Base-by-base conservation (phyloP, 495 filamentous ascomycete genomes). In the Lophium mytilinum region DNA sequence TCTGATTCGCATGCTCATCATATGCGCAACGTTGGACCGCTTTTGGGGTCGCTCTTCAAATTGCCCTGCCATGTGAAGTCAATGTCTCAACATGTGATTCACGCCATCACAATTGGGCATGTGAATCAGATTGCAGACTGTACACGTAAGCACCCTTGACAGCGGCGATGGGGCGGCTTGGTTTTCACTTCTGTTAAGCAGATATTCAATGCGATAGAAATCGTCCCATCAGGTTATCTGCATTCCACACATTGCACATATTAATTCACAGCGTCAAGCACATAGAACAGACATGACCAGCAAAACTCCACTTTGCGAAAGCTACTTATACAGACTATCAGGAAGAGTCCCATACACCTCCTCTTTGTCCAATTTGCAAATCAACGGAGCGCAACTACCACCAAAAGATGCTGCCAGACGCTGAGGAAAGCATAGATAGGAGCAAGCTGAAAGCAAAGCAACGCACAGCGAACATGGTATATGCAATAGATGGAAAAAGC, bases 381-480 rank as follows among this genome's bases (percentile, higher is more conserved):
- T 18, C 45, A 30, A 24, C 14, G 15, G 45, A 18, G 45, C 45
- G 21, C 14, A 48, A 24, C 14, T 48, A 30, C 33, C 8, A 30
- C 19, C 17, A 48, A 33, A 48, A 48, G 41, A 48, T 48, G 24
- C 24, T 30, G 45, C 45, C 24, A 48, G 18, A 24, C 15, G 7
- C 45, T 24, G 21, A 48, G 17, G 17, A 41, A 8, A 41, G 15
- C 45, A 24, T 30, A 30, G 33, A 48, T 48, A 48, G 14, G 33
- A 18, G 33, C 7, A 48, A 24, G 33, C 15, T 30, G 30, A 51
- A 34, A 30, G 24, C 15, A 18, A 12, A 21, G 17, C 37, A 42
- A 34, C 37, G 19, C 24, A 12, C 24, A 54, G 37, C 52, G 37
- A 54, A 41, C 40, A 47, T 47, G 63, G 63, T 62, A 66, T 66